These are phyloP conservation scores for Plicaturopsis crispa DNA, from an alignment of 768 basidiomycete species.

Conservation along the genomic window DNA sequence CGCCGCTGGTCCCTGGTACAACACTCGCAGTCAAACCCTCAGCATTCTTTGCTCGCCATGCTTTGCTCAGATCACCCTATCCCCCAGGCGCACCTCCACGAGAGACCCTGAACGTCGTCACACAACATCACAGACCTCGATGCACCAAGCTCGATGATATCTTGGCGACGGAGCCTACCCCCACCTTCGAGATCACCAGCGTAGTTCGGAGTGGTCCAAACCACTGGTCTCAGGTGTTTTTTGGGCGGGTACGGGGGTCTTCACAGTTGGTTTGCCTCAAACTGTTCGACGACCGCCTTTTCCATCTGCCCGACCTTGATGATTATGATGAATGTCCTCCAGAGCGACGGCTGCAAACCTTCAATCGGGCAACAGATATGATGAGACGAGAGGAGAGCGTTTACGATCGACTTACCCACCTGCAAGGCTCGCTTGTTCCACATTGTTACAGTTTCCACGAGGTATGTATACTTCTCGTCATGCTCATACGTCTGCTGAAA, in stretches of 20 bases:
- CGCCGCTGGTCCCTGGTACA: too few relatives aligned
- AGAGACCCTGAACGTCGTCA: too few relatives aligned
- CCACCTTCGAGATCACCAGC: constrained; percentile 1
- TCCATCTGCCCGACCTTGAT: not conserved
- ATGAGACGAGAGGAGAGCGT: constrained; percentile 1
- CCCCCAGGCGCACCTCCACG: too few relatives aligned
- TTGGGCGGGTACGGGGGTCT: not conserved
- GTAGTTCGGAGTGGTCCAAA: not conserved
- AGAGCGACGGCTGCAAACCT: not conserved
- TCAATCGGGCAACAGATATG: constrained; percentile 1
- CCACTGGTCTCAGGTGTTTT: constrained; percentile 3
- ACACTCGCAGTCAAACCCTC: too few relatives aligned
- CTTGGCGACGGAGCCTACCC: too few relatives aligned
- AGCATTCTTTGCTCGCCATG: too few relatives aligned
- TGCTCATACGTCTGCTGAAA: too few relatives aligned
- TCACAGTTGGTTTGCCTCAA: not conserved
- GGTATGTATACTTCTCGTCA: not conserved
- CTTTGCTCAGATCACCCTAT: too few relatives aligned
- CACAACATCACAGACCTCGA: too few relatives aligned
- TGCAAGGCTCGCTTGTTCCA: constrained; percentile 1
- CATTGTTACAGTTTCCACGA: constrained; percentile 3
- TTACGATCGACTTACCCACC: constrained; percentile 1
- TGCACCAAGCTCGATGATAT: too few relatives aligned
- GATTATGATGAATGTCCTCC: not conserved
- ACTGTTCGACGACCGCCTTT: not conserved